Base-by-base conservation (phyloP, 768 basidiomycete species). In the Trametes cubensis region DNA sequence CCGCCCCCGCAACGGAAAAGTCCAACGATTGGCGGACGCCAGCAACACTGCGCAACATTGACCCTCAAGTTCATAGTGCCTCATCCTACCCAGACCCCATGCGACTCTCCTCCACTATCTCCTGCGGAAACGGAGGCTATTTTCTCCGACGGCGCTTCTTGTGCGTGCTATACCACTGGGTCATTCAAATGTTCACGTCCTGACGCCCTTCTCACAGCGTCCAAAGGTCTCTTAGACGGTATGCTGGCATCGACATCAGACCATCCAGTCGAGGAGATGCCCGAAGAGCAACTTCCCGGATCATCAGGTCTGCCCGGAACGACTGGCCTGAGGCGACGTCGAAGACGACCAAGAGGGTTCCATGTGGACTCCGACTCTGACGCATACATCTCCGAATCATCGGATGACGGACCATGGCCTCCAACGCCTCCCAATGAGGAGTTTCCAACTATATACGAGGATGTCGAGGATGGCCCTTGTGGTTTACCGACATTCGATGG, bases 301-400 rank as follows among this genome's bases (percentile, higher is more conserved):
- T 21, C 23, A 7, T 51, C 51, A 17, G n/a, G 2, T 5, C 41
- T 55, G n/a, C 20, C 39, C 11, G 50, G 41, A 6, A 21, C 54
- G 53, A 28, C 61, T 42, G 66, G 65, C 62, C 60, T 67, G 5
- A 45, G 60, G 42, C 48, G 59, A 39, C 60, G 68, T 15, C 69
- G 71, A n/a, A 73, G 74, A 21, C 73, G 74, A 26, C 68, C 75
- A 6, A 74, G 71, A 26, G 79, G 79, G 2, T 84, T 81, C 64
- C 53, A 60, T 2, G 67, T 82, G 46, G 73, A 78, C 64, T 79
- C 81, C 1, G 83, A 82, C 60, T 77, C 77, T 18, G 73, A 76
- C 6, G 68, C 61, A 4, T 67, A 71, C 8, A 66, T 56, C 5
- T 74, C 72, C 26, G 72, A 68, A 10, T 64, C 59, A 1, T 66